Conservation (phyloP, 495 filamentous ascomycete species). For the Penicillium lividum region DNA sequence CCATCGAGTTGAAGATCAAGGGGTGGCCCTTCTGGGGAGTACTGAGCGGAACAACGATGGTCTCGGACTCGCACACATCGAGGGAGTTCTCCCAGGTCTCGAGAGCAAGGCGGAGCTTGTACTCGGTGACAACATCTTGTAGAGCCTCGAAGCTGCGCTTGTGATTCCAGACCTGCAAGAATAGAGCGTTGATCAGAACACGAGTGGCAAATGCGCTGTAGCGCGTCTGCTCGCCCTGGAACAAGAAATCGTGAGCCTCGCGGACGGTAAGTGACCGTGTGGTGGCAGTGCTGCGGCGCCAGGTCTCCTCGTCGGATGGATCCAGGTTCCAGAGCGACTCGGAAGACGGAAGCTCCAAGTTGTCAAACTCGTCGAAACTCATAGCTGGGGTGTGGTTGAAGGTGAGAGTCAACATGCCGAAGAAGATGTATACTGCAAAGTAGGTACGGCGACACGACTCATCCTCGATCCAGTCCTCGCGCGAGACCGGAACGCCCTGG, state of each 20-base stretch:
- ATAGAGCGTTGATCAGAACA: constrained; percentile 98
- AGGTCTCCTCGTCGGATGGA: constrained; percentile 73
- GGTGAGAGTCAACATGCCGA: constrained; percentile 90
- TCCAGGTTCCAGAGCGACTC: constrained; percentile 94
- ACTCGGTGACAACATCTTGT: constrained; percentile 96
- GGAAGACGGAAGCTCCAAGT: constrained; percentile 86
- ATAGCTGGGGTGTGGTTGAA: constrained; percentile 98
- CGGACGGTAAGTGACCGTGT: constrained; percentile 75
- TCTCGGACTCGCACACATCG: constrained; percentile 90
- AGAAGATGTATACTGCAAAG: constrained; percentile 99
- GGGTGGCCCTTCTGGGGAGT: constrained; percentile 98
- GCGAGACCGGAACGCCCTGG: constrained; percentile 71
- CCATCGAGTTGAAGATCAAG: constrained; percentile 97
- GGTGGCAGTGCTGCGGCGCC: constrained; percentile 73
- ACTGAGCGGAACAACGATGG: constrained; percentile 84
- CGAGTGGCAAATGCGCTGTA: constrained; percentile 98
- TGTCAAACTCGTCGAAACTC: constrained; percentile 97
- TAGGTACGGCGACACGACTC: constrained; percentile 96
- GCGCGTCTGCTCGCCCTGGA: constrained; percentile 85
- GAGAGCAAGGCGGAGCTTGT: constrained; percentile 92
- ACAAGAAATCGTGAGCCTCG: constrained; percentile 90
- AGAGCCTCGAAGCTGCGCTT: constrained; percentile 95
- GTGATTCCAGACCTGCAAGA: constrained; percentile 98
- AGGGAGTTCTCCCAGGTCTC: constrained; percentile 98
- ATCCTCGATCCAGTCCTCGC: constrained; percentile 94